Percentiles rank a stretch among this genome's conserved stretches.
phyloP scores from a whole-genome alignment of 768 basidiomycete genomes.

The Sarcodon aspratus region DNA sequence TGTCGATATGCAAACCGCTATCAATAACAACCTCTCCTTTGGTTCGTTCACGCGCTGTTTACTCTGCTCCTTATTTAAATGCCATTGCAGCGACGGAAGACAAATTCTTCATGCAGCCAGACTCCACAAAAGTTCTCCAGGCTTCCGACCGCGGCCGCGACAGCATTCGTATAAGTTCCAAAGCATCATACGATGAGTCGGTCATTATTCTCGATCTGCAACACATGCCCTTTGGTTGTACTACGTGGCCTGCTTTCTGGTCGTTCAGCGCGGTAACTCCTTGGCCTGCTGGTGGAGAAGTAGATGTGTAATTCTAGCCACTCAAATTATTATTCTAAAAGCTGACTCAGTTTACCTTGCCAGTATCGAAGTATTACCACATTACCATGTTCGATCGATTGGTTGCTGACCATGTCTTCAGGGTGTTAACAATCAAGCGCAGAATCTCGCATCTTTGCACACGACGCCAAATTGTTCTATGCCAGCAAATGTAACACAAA shows the following conservation, averaged over 20 bases:
- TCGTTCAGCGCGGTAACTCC: constrained; percentile 35
- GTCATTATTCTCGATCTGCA: constrained; percentile 37
- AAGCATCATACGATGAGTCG: constrained; percentile 30
- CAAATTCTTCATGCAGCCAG: constrained; percentile 50
- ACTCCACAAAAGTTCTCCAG: constrained; percentile 26
- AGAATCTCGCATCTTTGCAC: constrained; percentile 44
- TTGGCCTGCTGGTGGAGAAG: constrained; percentile 54
- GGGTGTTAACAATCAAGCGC: constrained; percentile 35
- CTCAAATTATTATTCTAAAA: too few relatives aligned
- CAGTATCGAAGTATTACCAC: too few relatives aligned
- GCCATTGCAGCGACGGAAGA: constrained; percentile 19
- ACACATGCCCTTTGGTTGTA: constrained; percentile 53
- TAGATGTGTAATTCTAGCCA: constrained; percentile 26
- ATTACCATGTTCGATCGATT: too few relatives aligned
- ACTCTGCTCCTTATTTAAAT: background rate
- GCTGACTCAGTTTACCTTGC: too few relatives aligned
- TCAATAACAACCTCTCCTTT: constrained; percentile 30
- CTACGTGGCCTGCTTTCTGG: constrained; percentile 60
- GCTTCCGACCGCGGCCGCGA: constrained; percentile 35
- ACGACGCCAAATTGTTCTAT: constrained; percentile 39
- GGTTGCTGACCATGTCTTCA: background rate
- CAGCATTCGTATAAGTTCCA: constrained; percentile 42
- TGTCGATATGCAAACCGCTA: constrained; percentile 31
- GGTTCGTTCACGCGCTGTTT: constrained; percentile 21
- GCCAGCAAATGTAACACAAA: constrained; percentile 26